Evolutionary conservation across 2,329 filamentous ascomycete genomes (phyloP).

Genomic region (Colletotrichum plurivorum): DNA sequence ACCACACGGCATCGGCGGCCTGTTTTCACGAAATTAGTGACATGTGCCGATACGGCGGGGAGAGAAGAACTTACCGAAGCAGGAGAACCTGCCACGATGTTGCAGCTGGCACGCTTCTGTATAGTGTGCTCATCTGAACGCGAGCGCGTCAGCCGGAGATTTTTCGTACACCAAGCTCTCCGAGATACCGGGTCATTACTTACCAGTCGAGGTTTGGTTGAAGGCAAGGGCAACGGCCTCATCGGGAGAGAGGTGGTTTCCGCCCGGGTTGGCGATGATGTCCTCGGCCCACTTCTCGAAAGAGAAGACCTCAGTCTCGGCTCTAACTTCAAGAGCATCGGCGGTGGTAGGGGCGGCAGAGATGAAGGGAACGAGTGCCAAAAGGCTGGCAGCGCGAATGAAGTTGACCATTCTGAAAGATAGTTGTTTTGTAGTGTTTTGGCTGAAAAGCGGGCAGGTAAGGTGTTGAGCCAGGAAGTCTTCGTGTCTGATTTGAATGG

Average conservation of each 20-base stretch:
- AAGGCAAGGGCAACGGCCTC: constrained; percentile 33
- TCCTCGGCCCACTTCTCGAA: constrained; percentile 36
- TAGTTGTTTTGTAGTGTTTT: no score
- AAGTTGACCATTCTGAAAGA: constrained; percentile 26
- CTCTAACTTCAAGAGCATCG: constrained; percentile 12
- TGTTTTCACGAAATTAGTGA: not conserved
- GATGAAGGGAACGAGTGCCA: constrained; percentile 9
- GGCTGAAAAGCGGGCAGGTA: no score
- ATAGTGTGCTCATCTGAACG: not conserved
- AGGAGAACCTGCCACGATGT: not conserved
- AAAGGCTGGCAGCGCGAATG: constrained; percentile 15
- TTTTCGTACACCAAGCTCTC: no score
- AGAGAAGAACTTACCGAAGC: constrained; percentile 13
- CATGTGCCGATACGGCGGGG: not conserved
- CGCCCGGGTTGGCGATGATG: constrained; percentile 30
- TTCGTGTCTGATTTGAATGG: no score
- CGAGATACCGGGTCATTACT: not conserved
- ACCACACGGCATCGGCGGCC: constrained; percentile 33
- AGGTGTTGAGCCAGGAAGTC: no score
- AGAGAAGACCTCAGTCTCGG: constrained; percentile 18
- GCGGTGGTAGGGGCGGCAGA: constrained; percentile 6
- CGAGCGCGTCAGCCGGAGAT: no score
- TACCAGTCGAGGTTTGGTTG: constrained; percentile 28
- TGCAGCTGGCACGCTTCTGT: constrained; percentile 28
- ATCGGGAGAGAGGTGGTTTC: constrained; percentile 24